phyloP scores from a whole-genome alignment of 371 early-diverging fungal species.

The Mucor mucedo region DNA sequence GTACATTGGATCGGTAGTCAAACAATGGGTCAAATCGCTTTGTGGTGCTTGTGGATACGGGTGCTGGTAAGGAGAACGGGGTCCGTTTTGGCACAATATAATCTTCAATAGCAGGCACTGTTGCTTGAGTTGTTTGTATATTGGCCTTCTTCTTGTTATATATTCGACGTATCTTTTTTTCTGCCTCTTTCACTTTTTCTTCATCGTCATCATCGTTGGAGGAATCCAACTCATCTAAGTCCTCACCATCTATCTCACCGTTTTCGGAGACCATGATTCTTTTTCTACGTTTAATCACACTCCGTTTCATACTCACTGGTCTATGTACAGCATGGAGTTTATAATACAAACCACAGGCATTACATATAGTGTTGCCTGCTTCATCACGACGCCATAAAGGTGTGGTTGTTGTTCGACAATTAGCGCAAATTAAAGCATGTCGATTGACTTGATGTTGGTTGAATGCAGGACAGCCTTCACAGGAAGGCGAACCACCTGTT shows the following conservation, averaged over 20 bases:
- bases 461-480: constrained; percentile 80
- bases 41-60: constrained; percentile 2
- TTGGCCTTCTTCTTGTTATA: no score
- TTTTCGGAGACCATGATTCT: constrained; percentile 56
- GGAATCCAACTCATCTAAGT: constrained; percentile 21
- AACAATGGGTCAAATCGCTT: constrained; percentile 32
- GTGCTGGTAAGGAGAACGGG: neutral
- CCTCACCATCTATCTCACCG: constrained; percentile 1
- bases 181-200: constrained; percentile 22
- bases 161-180: constrained; percentile 7
- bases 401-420: constrained; percentile 83
- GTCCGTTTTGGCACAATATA: constrained; percentile 41
- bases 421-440: constrained; percentile 70
- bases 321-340: constrained; percentile 80
- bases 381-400: constrained; percentile 91
- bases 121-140: neutral
- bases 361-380: constrained; percentile 79
- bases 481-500: constrained; percentile 73
- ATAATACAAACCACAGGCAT: constrained; percentile 89
- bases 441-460: constrained; percentile 71
- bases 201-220: constrained; percentile 26
- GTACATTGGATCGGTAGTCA: constrained; percentile 22
- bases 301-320: constrained; percentile 82
- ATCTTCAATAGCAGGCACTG: constrained; percentile 50
- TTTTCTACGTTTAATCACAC: constrained; percentile 84